phyloP scores from a whole-genome alignment of 2,329 filamentous ascomycete species.

The Hypoxylon sp. region DNA sequence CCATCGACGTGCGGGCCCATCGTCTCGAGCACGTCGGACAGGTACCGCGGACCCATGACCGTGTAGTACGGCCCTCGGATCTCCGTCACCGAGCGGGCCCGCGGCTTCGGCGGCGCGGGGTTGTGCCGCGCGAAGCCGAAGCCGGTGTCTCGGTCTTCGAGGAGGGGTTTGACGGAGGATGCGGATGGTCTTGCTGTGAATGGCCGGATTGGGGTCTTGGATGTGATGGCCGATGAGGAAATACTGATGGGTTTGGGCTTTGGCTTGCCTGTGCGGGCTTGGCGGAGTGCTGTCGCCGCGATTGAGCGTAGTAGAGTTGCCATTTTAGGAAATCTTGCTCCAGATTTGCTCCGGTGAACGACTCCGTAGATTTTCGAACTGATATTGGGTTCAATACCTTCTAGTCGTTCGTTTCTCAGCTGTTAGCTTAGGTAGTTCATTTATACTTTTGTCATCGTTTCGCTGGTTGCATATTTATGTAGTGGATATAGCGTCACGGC shows the following conservation, averaged over 20 bases:
- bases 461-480: constrained; percentile 5
- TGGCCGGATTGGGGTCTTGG: background rate
- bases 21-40: constrained; percentile 63
- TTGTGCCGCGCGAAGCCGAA: constrained; percentile 62
- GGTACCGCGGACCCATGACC: constrained; percentile 61
- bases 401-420: too few relatives aligned
- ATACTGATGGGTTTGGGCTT: background rate
- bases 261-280: constrained; percentile 6
- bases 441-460: background rate
- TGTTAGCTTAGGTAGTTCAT: too few relatives aligned
- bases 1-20: constrained; percentile 64
- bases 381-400: background rate
- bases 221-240: background rate
- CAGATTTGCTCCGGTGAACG: too few relatives aligned
- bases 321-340: constrained; percentile 23
- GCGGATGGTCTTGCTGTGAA: constrained; percentile 6
- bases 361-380: background rate
- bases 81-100: constrained; percentile 60
- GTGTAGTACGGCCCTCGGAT: constrained; percentile 65
- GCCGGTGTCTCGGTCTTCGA: constrained; percentile 56
- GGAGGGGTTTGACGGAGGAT: constrained; percentile 44
- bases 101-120: constrained; percentile 56
- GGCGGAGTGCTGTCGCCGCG: constrained; percentile 20
- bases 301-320: constrained; percentile 26
- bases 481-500: constrained; percentile 6